Conservation (phyloP, 495 filamentous ascomycete genomes). For the Penicillium crystallinum region DNA sequence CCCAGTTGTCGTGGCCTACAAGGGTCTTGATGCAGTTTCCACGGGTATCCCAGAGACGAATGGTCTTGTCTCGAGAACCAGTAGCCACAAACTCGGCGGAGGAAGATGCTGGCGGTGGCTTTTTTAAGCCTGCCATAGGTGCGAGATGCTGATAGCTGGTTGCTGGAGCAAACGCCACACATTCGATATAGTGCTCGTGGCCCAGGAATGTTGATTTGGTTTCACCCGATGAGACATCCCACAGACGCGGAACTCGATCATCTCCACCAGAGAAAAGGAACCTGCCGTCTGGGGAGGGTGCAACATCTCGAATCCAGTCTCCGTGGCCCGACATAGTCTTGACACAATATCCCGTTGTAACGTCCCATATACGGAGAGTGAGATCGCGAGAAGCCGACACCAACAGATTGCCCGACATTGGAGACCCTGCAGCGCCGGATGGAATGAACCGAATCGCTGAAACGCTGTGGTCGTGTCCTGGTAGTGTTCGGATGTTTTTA, state of each 20-base stretch:
- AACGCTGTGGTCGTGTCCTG: slow-evolving; percentile 91
- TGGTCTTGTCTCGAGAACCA: slow-evolving; percentile 84
- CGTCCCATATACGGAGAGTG: slow-evolving; percentile 85
- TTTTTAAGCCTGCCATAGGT: slow-evolving; percentile 76
- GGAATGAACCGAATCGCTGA: slow-evolving; percentile 88
- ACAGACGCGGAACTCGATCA: slow-evolving; percentile 76
- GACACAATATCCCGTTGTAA: slow-evolving; percentile 80
- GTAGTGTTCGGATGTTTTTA: slow-evolving; percentile 89
- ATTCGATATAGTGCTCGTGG: slow-evolving; percentile 87
- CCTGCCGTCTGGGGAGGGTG: slow-evolving; percentile 76
- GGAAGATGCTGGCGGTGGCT: slow-evolving; percentile 60
- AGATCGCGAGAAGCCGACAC: slow-evolving; percentile 82
- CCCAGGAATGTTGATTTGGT: slow-evolving; percentile 76
- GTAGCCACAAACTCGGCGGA: slow-evolving; percentile 89
- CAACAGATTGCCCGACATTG: slow-evolving; percentile 59
- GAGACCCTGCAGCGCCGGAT: slow-evolving; percentile 55
- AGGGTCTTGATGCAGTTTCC: slow-evolving; percentile 85
- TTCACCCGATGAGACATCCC: slow-evolving; percentile 69
- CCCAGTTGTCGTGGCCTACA: slow-evolving; percentile 94
- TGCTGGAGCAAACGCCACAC: slow-evolving; percentile 82
- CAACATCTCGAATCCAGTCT: slow-evolving; percentile 91
- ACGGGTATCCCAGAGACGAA: slow-evolving; percentile 83
- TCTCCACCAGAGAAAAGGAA: slow-evolving; percentile 83
- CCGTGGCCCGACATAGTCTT: slow-evolving; percentile 59
- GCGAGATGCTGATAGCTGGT: slow-evolving; percentile 73